Percentiles rank a stretch among this genome's conserved stretches.
phyloP scores from a whole-genome alignment of 306 rosid species.

The Vicia faba region DNA sequence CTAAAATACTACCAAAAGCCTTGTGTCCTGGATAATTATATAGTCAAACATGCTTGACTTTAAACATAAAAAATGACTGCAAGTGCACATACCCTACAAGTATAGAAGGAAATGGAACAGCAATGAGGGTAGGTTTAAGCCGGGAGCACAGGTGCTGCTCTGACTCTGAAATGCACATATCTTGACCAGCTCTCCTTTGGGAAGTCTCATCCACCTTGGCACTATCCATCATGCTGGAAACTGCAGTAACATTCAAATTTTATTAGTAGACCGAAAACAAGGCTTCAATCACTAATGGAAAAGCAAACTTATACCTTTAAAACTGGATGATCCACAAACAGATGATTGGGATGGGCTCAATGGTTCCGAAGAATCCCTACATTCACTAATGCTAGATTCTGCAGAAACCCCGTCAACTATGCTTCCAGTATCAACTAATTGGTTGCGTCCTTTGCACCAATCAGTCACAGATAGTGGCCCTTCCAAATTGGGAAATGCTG shows the following conservation, averaged over 20 bases:
- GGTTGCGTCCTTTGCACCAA: constrained; percentile 97
- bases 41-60: constrained; percentile 20
- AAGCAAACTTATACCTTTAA: constrained; percentile 61
- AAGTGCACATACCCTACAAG: constrained; percentile 82
- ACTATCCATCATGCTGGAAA: constrained; percentile 61
- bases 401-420: constrained; percentile 77
- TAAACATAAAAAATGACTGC: constrained; percentile 9
- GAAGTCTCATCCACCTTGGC: constrained; percentile 74
- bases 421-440: constrained; percentile 64
- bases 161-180: constrained; percentile 68
- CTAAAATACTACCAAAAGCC: constrained; percentile 17
- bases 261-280: constrained; percentile 34
- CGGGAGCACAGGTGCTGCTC: constrained; percentile 68
- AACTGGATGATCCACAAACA: constrained; percentile 75
- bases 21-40: not conserved
- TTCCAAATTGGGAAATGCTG: constrained; percentile 83
- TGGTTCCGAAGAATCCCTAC: constrained; percentile 88
- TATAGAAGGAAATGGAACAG: constrained; percentile 86
- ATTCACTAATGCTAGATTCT: constrained; percentile 78
- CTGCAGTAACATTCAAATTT: constrained; percentile 44
- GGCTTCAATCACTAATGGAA: constrained; percentile 24
- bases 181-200: constrained; percentile 85
- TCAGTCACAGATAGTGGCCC: constrained; percentile 89
- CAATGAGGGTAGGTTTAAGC: constrained; percentile 76
- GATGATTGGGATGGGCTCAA: constrained; percentile 90